Conservation (phyloP, 371 early-diverging fungal species). For the Rhizopus stolonifer region DNA sequence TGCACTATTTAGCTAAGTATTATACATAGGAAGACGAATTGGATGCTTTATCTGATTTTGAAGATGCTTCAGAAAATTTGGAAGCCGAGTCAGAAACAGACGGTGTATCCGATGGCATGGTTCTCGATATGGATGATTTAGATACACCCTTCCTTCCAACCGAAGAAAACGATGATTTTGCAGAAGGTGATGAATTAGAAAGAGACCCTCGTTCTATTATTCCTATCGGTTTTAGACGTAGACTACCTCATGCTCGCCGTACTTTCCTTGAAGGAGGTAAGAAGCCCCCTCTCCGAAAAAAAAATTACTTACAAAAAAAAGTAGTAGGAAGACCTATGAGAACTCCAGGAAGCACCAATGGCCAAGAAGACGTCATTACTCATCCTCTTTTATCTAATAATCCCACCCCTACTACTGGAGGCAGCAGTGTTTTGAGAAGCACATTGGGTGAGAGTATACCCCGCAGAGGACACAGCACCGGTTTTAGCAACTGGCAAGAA, state of each 20-base stretch:
- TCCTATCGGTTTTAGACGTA: slow-evolving; percentile 25
- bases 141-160: slow-evolving; percentile 59
- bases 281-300: no score
- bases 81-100: slow-evolving; percentile 49
- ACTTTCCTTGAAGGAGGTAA: slow-evolving; percentile 27
- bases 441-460: slow-evolving; percentile 12
- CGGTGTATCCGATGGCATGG: slow-evolving; percentile 38
- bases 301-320: not conserved
- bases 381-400: slow-evolving; percentile 70
- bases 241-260: slow-evolving; percentile 28
- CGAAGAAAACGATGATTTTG: slow-evolving; percentile 30
- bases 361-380: slow-evolving; percentile 59
- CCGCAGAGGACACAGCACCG: slow-evolving; percentile 21
- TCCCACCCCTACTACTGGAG: slow-evolving; percentile 7
- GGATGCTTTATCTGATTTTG: slow-evolving; percentile 49
- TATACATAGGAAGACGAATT: slow-evolving; percentile 36
- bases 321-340: slow-evolving; percentile 35
- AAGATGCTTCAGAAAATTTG: slow-evolving; percentile 52
- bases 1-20: not conserved
- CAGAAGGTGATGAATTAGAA: slow-evolving; percentile 40
- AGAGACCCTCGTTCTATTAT: slow-evolving; percentile 37
- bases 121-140: slow-evolving; percentile 57
- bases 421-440: slow-evolving; percentile 13
- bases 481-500: slow-evolving; percentile 55
- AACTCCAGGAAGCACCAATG: slow-evolving; percentile 11